Evolutionary conservation across 306 rosid species (phyloP), one percentile per base, ranked within the genome.

Genomic region (Gleditsia sinensis): DNA sequence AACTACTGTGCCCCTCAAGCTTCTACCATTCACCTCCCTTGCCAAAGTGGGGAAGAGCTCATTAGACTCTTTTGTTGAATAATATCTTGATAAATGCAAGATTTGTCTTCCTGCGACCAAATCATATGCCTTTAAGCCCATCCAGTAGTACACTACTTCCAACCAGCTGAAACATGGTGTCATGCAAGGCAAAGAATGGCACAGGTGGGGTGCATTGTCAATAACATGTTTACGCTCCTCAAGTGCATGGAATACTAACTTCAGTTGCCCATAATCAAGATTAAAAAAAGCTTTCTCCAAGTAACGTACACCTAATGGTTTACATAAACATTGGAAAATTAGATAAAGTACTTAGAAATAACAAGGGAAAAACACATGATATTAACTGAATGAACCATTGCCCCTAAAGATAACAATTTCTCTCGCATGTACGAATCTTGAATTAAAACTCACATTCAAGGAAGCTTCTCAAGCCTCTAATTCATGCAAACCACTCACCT

Each of bases 91-190:
- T 76, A 91, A 85, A 75, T 91, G 97, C 73, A 91, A 84, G 57
- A 91, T 76, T 4, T 88, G 85, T 39, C 79, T 64, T 71, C 94
- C 94, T 34, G 97, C 92, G 39, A 91, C 94, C 79, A 91, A 75
- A 86, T 91, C 97, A 14, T 91, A 88, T 83, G 89, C 57, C 82
- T 91, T 91, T 90, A 91, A 82, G 76, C 97, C 97, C 56, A 59
- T 50, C 97, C 97, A 91, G 72, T 73, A 91, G 85, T 91, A 91
- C 12, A 88, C 80, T 4, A 82, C 92, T 71, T 91, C 97, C 62
- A 91, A 87, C 97, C 97, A 91, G 70, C 85, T 86, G 77, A 87
- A 88, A 77, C 97, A 91, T 2, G 97, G 97, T 7, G 94, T 91
- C 97, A 91, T 91, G 76, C 97, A 91, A 25, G 97, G 94, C 78